phyloP scores from a whole-genome alignment of 2,329 filamentous ascomycete species.

The Ascosphaera acerosa region DNA sequence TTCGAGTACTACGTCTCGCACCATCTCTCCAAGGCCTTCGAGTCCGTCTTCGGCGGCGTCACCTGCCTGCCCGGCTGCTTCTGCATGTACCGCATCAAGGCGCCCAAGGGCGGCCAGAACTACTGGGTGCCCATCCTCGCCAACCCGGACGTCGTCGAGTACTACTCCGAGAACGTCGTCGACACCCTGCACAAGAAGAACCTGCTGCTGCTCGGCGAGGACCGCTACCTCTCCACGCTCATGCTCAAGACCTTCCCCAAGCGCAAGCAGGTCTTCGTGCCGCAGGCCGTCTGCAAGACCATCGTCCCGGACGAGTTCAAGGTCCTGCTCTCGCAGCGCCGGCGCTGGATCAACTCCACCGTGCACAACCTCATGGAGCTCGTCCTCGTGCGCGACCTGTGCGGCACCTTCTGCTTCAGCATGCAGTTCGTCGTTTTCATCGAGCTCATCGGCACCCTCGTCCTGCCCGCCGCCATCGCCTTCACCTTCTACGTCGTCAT shows the following conservation, averaged over 20 bases:
- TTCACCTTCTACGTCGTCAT: slow-evolving; percentile 93
- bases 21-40: slow-evolving; percentile 88
- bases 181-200: slow-evolving; percentile 98
- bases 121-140: slow-evolving; percentile 98
- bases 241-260: slow-evolving; percentile 99
- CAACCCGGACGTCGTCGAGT: slow-evolving; percentile 94
- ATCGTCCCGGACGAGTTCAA: slow-evolving; percentile 82
- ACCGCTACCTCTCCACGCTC: slow-evolving; percentile 84
- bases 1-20: slow-evolving; percentile 96
- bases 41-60: slow-evolving; percentile 95
- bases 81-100: slow-evolving; percentile 99
- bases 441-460: slow-evolving; percentile 79
- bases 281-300: slow-evolving; percentile 96
- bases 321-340: slow-evolving; percentile 77
- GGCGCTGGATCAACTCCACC: slow-evolving; percentile 98
- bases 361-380: slow-evolving; percentile 98
- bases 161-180: slow-evolving; percentile 97
- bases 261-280: slow-evolving; percentile 94
- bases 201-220: slow-evolving; percentile 67
- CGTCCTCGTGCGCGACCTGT: slow-evolving; percentile 80
- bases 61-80: slow-evolving; percentile 97
- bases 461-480: slow-evolving; percentile 82
- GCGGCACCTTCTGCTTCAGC: slow-evolving; percentile 97
- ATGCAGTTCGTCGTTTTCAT: slow-evolving; percentile 99
- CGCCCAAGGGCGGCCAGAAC: slow-evolving; percentile 92